phyloP scores from a whole-genome alignment of 202 grass and related monocot species.

The Zizania palustris region DNA sequence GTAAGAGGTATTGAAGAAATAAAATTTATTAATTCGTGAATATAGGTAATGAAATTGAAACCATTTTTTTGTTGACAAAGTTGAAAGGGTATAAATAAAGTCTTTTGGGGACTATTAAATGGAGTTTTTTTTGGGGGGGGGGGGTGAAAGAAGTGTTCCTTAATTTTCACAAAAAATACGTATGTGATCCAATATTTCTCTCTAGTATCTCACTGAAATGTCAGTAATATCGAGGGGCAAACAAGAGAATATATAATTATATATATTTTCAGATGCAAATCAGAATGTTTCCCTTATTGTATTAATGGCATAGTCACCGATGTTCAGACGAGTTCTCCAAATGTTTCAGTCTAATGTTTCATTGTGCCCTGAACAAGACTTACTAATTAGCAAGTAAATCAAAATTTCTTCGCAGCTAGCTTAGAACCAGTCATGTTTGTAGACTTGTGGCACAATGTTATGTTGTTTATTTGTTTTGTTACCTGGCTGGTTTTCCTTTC shows the following conservation, averaged over 20 bases:
- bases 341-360: not conserved
- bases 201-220: not conserved
- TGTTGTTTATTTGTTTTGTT: not conserved
- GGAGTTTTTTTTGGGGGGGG: too few relatives aligned
- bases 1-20: too few relatives aligned
- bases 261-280: too few relatives aligned
- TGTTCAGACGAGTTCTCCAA: slow-evolving; percentile 26
- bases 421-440: not conserved
- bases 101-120: too few relatives aligned
- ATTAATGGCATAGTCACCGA: not conserved
- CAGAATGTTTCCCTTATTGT: not conserved
- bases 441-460: not conserved
- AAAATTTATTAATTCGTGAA: too few relatives aligned
- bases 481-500: not conserved
- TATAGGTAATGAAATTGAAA: too few relatives aligned
- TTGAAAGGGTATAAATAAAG: too few relatives aligned
- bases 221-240: not conserved
- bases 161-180: not conserved
- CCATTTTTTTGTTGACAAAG: too few relatives aligned
- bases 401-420: not conserved
- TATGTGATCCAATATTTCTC: not conserved
- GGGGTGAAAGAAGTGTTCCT: not conserved
- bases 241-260: not conserved
- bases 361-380: not conserved
- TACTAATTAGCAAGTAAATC: not conserved